Conservation (phyloP, 2,329 filamentous ascomycete species). For the Monosporascus sp. region DNA sequence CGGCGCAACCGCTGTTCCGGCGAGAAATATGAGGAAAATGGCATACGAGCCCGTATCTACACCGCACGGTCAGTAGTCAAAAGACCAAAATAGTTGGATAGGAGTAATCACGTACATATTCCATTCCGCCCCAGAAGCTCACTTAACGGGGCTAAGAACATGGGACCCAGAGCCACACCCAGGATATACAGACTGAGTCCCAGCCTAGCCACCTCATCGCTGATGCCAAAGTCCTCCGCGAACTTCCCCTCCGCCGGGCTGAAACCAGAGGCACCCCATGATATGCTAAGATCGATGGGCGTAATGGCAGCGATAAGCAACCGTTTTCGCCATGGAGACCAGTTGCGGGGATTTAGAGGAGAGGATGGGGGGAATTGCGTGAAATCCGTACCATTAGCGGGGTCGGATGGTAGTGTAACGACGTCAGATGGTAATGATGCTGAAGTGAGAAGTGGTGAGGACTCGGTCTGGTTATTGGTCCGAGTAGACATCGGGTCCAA, state of each 20-base stretch:
- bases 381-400: not conserved
- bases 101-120: conserved; percentile 19
- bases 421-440: not conserved
- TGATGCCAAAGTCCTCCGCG: conserved; percentile 32
- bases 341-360: conserved; percentile 24
- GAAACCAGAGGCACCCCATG: conserved; percentile 42
- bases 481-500: too few relatives aligned
- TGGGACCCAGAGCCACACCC: conserved; percentile 34
- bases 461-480: not conserved
- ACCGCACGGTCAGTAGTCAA: not conserved
- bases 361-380: not conserved
- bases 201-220: conserved; percentile 34
- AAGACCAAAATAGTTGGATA: not conserved
- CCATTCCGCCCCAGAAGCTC: conserved; percentile 37
- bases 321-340: conserved; percentile 29
- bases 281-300: conserved; percentile 26
- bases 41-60: conserved; percentile 33
- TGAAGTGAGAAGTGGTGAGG: not conserved
- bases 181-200: conserved; percentile 41
- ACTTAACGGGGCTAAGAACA: conserved; percentile 27
- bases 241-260: conserved; percentile 37
- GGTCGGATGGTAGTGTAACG: not conserved
- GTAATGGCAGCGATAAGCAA: conserved; percentile 24
- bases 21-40: conserved; percentile 35
- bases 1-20: conserved; percentile 36